Evolutionary conservation across 2,329 filamentous ascomycete genomes (phyloP).

Genomic region (Scytalidium sp.): DNA sequence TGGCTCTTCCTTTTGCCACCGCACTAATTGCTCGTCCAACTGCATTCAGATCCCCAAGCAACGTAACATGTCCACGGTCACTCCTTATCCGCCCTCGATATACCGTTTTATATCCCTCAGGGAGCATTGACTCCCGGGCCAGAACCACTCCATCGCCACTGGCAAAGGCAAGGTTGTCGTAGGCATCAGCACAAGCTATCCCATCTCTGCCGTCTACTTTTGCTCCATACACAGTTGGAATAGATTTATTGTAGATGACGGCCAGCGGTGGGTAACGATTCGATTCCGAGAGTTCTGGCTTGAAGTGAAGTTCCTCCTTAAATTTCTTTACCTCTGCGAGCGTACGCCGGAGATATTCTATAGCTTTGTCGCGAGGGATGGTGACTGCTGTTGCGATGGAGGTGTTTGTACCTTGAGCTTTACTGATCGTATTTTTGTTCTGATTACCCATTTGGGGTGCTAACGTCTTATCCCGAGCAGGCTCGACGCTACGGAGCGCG

Average conservation of each 20-base stretch:
- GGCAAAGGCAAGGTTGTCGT: constrained; percentile 83
- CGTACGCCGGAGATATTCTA: constrained; percentile 71
- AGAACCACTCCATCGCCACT: constrained; percentile 88
- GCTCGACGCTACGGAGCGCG: constrained; percentile 16
- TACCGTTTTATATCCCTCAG: constrained; percentile 72
- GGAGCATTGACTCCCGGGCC: constrained; percentile 81
- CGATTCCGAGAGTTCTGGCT: constrained; percentile 51
- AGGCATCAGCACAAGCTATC: constrained; percentile 74
- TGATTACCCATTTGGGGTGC: constrained; percentile 22
- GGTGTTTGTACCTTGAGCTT: constrained; percentile 19
- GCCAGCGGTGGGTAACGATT: constrained; percentile 81
- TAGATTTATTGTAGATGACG: constrained; percentile 82
- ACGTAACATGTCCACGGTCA: constrained; percentile 81
- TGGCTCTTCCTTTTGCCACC: constrained; percentile 62
- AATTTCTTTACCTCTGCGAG: constrained; percentile 71
- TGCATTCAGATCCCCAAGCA: constrained; percentile 80
- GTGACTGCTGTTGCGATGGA: constrained; percentile 29
- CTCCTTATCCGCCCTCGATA: constrained; percentile 73
- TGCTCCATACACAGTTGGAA: constrained; percentile 80
- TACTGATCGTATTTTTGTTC: constrained; percentile 17
- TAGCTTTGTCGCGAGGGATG: constrained; percentile 27
- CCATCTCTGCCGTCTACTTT: constrained; percentile 69
- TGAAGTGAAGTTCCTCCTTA: constrained; percentile 69
- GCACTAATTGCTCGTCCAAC: constrained; percentile 73
- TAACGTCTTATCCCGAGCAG: constrained; percentile 23